Evolutionary conservation across 1,139 yeast genomes (phyloP), one percentile per base, ranked within the genome.

Genomic region (Yamadazyma dushanensis): DNA sequence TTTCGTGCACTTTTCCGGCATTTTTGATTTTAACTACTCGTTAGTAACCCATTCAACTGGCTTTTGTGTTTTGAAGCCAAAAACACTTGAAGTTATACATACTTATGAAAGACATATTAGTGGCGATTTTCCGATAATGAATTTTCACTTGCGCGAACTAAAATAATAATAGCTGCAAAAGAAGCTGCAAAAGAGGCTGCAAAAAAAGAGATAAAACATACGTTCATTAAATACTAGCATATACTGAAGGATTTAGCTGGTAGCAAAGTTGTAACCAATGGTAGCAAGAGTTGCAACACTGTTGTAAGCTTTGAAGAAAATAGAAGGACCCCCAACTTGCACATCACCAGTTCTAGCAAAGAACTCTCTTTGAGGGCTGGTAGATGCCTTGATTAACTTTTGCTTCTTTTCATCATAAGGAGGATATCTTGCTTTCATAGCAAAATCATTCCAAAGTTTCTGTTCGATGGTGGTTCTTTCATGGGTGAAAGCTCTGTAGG

Each of bases 1-100:
- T 69, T 15, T 85, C 84, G 59, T 85, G 81, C 3, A 78, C 69
- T 54, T 88, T 88, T 26, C 97, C 97, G 2, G 95, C 81, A 62
- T 90, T 90, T 56, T 86, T 87, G 39, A 90, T 83, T 33, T 47
- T 43, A 19, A 44, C 44, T 40, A 13, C 8, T 15, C 20, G 44
- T 40, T 43, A 40, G 45, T 36, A 33, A 21, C n/a, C n/a, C n/a
- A n/a, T n/a, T n/a, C n/a, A n/a, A n/a, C n/a, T n/a, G n/a, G n/a
- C n/a, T n/a, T n/a, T n/a, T n/a, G n/a, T n/a, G n/a, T n/a, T n/a
- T n/a, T n/a, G n/a, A 25, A 8, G 29, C 4, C 5, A 29, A 26
- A 21, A 30, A 30, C 34, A 26, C 23, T 25, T 25, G 19, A 13
- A 28, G 9, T 16, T n/a, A 17, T 31, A 40, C 44, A 22, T 40